A percentile compares a stretch with the other conserved stretches of the same genome.
Conservation (phyloP, 768 basidiomycete genomes). For the Suillus placidus region DNA sequence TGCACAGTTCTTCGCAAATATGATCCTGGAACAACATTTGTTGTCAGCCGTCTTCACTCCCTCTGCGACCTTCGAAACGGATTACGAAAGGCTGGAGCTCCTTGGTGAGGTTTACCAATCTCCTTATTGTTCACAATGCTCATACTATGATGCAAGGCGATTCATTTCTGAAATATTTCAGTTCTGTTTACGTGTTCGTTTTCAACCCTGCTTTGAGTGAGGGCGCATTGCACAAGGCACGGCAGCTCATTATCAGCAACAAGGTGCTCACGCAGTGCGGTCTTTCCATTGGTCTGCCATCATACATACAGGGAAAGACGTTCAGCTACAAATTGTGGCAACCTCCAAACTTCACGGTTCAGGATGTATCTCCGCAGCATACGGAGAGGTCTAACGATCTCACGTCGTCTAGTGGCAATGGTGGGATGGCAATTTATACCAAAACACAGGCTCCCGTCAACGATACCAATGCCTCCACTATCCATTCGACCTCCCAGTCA, state of each 20-base stretch:
- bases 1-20: slow-evolving; percentile 60
- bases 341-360: slow-evolving; percentile 48
- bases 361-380: slow-evolving; percentile 3
- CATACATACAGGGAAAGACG: slow-evolving; percentile 72
- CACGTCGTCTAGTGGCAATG: neutral
- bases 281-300: slow-evolving; percentile 60
- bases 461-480: no score
- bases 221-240: slow-evolving; percentile 64
- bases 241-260: slow-evolving; percentile 78
- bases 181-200: slow-evolving; percentile 75
- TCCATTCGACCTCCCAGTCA: neutral
- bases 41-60: slow-evolving; percentile 71
- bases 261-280: slow-evolving; percentile 60
- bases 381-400: neutral
- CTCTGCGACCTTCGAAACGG: slow-evolving; percentile 65
- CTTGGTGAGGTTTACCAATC: slow-evolving; percentile 57
- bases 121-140: neutral
- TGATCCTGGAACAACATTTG: slow-evolving; percentile 63
- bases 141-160: slow-evolving; percentile 53
- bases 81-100: slow-evolving; percentile 86
- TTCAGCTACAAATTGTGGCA: slow-evolving; percentile 70
- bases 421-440: neutral
- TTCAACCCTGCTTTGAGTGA: slow-evolving; percentile 65
- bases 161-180: slow-evolving; percentile 79
- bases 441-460: neutral